These are phyloP conservation scores for Teunomyces tritomae DNA, from an alignment of 805 yeast genomes.

Conservation along the genomic window DNA sequence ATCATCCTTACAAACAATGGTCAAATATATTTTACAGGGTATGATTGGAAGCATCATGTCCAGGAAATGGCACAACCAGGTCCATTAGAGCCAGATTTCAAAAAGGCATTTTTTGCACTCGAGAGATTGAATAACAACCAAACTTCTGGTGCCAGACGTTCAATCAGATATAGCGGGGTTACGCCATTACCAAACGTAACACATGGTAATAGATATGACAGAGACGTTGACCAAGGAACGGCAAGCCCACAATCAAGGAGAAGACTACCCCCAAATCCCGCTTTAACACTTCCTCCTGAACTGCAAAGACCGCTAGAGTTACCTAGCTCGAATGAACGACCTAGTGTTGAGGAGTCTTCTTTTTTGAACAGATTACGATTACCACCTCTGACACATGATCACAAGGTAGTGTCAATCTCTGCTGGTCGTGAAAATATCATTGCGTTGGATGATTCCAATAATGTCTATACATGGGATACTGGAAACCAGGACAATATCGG, in stretches of 20 bases:
- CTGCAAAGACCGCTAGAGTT: not conserved
- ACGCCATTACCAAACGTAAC: slow-evolving; percentile 3
- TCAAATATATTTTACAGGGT: slow-evolving; percentile 53
- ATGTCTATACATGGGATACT: slow-evolving; percentile 64
- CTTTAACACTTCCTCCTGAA: slow-evolving; percentile 23
- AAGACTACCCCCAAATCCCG: slow-evolving; percentile 15
- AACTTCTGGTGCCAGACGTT: slow-evolving; percentile 6
- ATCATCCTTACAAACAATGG: slow-evolving; percentile 58
- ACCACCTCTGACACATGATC: slow-evolving; percentile 11
- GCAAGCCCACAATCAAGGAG: slow-evolving; percentile 9
- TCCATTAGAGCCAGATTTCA: slow-evolving; percentile 16
- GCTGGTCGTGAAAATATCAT: slow-evolving; percentile 67
- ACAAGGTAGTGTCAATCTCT: slow-evolving; percentile 46
- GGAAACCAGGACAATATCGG: slow-evolving; percentile 37
- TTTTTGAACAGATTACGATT: slow-evolving; percentile 23
- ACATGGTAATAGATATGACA: slow-evolving; percentile 10
- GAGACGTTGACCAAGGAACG: not conserved
- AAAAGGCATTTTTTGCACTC: slow-evolving; percentile 10
- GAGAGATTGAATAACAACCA: not conserved
- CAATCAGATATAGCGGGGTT: slow-evolving; percentile 10
- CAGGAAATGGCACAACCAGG: slow-evolving; percentile 25
- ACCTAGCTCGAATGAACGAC: not conserved
- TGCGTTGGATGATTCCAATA: slow-evolving; percentile 50
- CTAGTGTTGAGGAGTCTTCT: slow-evolving; percentile 7
- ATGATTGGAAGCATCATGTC: slow-evolving; percentile 18